Conservation (phyloP, 2,329 filamentous ascomycete species). For the Beauveria caledonica region DNA sequence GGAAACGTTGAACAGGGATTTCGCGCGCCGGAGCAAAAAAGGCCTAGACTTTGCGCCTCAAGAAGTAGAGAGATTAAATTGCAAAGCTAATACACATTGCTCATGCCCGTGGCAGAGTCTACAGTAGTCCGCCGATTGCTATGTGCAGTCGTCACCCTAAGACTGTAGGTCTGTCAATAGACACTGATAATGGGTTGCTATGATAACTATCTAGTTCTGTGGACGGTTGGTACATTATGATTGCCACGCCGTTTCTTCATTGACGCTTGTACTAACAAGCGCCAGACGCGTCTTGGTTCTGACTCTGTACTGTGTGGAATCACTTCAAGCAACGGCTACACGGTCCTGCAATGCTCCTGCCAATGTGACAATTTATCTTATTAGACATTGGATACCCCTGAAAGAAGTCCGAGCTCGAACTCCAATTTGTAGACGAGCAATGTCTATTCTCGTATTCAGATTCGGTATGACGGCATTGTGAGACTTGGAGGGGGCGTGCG, state of each 20-base stretch:
- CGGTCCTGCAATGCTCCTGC: too few relatives aligned
- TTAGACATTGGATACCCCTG: not conserved
- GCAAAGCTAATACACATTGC: not conserved
- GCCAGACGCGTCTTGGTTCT: too few relatives aligned
- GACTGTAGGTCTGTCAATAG: not conserved
- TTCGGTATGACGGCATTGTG: not conserved
- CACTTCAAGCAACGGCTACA: too few relatives aligned
- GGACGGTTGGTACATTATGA: not conserved
- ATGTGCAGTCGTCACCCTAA: not conserved
- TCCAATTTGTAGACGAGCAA: not conserved
- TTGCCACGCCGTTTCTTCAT: not conserved
- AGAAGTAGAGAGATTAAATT: not conserved
- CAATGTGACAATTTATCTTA: too few relatives aligned
- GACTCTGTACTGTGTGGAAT: too few relatives aligned
- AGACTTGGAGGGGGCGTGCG: too few relatives aligned
- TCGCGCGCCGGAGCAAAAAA: not conserved
- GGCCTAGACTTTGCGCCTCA: not conserved
- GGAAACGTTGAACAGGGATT: not conserved
- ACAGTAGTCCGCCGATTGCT: not conserved
- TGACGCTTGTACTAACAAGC: not conserved
- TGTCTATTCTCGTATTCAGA: not conserved
- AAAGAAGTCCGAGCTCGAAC: not conserved
- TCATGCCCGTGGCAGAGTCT: not conserved
- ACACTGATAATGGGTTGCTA: not conserved
- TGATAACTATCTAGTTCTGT: not conserved